A percentile compares a stretch with the other conserved stretches of the same genome.
Conservation (phyloP, 306 rosid genomes). For the Medicago lupulina region DNA sequence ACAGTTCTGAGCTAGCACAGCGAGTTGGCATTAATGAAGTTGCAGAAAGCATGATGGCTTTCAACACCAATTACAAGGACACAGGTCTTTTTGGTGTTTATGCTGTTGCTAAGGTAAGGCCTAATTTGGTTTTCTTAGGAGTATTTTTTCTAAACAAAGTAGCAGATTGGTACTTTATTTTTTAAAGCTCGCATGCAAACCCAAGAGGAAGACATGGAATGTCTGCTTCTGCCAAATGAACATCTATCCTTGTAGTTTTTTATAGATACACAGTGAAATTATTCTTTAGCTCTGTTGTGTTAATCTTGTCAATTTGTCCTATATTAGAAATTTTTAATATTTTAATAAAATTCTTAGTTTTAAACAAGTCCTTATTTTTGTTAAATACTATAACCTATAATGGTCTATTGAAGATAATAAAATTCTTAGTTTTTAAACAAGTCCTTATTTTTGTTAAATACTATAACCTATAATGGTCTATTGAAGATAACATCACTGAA, state of each 20-base stretch:
- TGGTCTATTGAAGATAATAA: neutral
- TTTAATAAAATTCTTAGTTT: neutral
- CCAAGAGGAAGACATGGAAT: neutral
- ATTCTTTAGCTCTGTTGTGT: neutral
- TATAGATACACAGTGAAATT: neutral
- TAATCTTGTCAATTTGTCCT: neutral
- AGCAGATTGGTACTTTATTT: neutral
- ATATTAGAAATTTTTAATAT: neutral
- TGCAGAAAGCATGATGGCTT: conserved; percentile 45
- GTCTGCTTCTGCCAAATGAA: conserved; percentile 3
- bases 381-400: neutral
- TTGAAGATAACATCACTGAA: neutral
- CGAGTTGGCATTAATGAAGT: conserved; percentile 46
- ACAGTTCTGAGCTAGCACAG: conserved; percentile 43
- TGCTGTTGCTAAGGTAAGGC: conserved; percentile 43
- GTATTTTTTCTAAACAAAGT: neutral
- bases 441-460: neutral
- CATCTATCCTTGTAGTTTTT: neutral
- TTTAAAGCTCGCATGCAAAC: conserved; percentile 5
- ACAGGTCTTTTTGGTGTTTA: conserved; percentile 42
- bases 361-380: neutral
- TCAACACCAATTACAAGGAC: conserved; percentile 42
- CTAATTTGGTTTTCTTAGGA: neutral
- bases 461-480: neutral
- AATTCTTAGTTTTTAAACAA: neutral